Evolutionary conservation across 129 eudicot genomes (phyloP).

Genomic region (Flaveria linearis): DNA sequence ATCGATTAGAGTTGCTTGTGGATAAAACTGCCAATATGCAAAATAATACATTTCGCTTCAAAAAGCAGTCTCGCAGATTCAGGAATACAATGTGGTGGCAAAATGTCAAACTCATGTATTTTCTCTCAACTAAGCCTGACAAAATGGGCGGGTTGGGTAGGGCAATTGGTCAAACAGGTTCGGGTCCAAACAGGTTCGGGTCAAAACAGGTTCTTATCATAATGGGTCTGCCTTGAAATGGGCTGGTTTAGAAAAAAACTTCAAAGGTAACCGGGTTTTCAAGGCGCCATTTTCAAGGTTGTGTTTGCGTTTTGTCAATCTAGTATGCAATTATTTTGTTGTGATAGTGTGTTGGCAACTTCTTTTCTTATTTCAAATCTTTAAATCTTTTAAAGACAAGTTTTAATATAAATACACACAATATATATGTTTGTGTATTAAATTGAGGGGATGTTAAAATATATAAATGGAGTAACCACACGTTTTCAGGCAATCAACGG

Average conservation of each 20-base stretch:
- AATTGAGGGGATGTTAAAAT: too few relatives aligned
- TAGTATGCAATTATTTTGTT: too few relatives aligned
- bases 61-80: constrained; percentile 79
- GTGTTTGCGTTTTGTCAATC: too few relatives aligned
- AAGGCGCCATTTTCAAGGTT: background rate
- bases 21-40: constrained; percentile 90
- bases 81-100: constrained; percentile 94
- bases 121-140: constrained; percentile 20
- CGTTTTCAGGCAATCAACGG: too few relatives aligned
- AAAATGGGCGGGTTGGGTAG: background rate
- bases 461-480: too few relatives aligned
- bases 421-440: too few relatives aligned
- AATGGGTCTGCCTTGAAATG: background rate
- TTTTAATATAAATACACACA: too few relatives aligned
- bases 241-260: background rate
- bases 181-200: too few relatives aligned
- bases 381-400: too few relatives aligned
- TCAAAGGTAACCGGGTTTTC: background rate
- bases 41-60: constrained; percentile 84
- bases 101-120: constrained; percentile 87
- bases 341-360: too few relatives aligned
- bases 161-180: background rate
- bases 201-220: background rate
- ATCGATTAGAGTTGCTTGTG: constrained; percentile 81
- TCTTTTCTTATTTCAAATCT: too few relatives aligned